Base-by-base conservation (phyloP, 495 filamentous ascomycete genomes). In the Penicillium ucsense region DNA sequence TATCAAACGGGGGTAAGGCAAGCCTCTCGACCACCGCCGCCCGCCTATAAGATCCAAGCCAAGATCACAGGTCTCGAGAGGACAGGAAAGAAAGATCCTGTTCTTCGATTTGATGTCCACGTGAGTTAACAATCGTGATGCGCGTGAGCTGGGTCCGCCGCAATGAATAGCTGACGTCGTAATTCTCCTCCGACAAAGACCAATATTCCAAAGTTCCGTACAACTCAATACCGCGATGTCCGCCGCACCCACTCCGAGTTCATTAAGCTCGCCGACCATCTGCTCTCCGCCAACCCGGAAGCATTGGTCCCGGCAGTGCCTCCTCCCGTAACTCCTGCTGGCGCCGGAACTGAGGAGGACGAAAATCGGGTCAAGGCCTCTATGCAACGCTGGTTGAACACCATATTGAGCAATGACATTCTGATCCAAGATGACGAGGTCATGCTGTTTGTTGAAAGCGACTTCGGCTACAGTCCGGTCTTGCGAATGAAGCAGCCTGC, bases 231-330 rank as follows among this genome's bases (percentile, higher is more conserved):
- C 66, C 88, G 94, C 58, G 94, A 97, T 63, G 86, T 99, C 45
- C 85, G 92, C 49, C 85, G 94, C 36, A 85, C 92, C 28, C 92
- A 99, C 65, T 85, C 87, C 40, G 94, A 99, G 61, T 99, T 99
- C 56, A 75, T 84, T 48, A 97, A 97, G 60, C 83, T 99, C 27
- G 88, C 87, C 28, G 87, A 95, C 45, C 94, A 99, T 61, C 72
- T 99, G 31, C 86, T 96, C 54, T 94, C 89, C 33, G 87, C 90
- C 9, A 96, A 96, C 59, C 94, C 94, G 8, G 94, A 99, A 70
- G 87, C 90, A 28, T 73, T 97, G n/a, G 92, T 99, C 10, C 94
- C 94, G n/a, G 88, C 90, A 1, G 87, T 99, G 5, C 94, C 94
- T 35, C 86, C 90, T 11, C 77, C 90, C 4, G 70, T 91, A 43